These are phyloP conservation scores for Pontederia crassipes DNA, from an alignment of 176 grass and related monocot genomes.

Conservation along the genomic window DNA sequence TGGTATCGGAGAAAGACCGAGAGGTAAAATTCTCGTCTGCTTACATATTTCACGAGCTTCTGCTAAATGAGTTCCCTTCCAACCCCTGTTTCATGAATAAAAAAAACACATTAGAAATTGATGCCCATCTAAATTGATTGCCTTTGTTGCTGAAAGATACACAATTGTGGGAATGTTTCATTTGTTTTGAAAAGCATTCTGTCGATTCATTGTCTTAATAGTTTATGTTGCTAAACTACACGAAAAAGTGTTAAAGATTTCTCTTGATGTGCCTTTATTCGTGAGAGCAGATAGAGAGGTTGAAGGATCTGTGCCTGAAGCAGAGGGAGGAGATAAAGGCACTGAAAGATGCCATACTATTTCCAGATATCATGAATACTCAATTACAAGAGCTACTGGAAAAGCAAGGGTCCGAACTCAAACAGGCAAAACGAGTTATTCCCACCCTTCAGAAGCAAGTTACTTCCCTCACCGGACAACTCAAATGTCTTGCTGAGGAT, in stretches of 20 bases:
- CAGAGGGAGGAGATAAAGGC: slow-evolving; percentile 88
- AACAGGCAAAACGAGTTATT: slow-evolving; percentile 41
- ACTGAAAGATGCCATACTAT: slow-evolving; percentile 55
- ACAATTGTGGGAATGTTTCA: no score
- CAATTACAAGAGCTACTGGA: slow-evolving; percentile 22
- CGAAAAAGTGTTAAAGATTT: neutral
- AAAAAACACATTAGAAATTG: no score
- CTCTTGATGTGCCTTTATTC: neutral
- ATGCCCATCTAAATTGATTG: no score
- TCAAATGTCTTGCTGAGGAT: slow-evolving; percentile 78
- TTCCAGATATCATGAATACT: slow-evolving; percentile 39
- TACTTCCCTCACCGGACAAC: slow-evolving; percentile 64
- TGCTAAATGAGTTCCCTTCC: neutral
- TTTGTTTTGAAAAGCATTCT: no score
- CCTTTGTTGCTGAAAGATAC: no score
- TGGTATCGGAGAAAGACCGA: slow-evolving; percentile 48
- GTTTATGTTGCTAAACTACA: neutral
- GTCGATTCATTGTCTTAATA: neutral
- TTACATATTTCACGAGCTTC: neutral
- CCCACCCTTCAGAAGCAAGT: slow-evolving; percentile 69
- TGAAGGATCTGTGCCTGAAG: slow-evolving; percentile 76
- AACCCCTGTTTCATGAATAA: neutral
- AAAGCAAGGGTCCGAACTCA: slow-evolving; percentile 19
- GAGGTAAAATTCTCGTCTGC: slow-evolving; percentile 24
- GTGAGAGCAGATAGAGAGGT: slow-evolving; percentile 53